phyloP scores from a whole-genome alignment of 2,329 filamentous ascomycete species.

The Colletotrichum euphorbiae region DNA sequence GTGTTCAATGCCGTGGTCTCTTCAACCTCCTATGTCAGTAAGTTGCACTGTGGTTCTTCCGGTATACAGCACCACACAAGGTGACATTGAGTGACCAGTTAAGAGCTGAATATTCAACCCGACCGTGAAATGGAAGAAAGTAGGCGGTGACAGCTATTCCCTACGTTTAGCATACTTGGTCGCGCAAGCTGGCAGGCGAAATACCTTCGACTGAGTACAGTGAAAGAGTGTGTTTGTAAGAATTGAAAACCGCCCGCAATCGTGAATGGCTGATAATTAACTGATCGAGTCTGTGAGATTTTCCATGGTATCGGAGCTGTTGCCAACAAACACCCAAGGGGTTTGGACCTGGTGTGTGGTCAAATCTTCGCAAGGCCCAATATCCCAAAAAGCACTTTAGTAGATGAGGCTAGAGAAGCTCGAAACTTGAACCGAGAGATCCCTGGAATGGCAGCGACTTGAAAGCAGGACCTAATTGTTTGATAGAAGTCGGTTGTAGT shows the following conservation, averaged over 20 bases:
- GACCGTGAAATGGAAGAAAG: not conserved
- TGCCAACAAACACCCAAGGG: no score
- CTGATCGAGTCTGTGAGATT: no score
- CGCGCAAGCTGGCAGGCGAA: not conserved
- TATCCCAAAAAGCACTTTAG: no score
- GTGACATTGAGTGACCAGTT: no score
- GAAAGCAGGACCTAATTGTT: not conserved
- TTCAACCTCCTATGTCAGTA: not conserved
- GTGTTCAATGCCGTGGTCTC: not conserved
- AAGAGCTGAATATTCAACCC: no score
- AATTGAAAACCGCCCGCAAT: no score
- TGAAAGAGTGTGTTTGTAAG: not conserved
- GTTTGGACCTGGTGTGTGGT: no score
- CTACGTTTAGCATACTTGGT: not conserved
- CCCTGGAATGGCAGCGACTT: not conserved
- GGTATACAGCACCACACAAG: no score
- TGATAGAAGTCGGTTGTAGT: not conserved
- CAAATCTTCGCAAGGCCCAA: no score
- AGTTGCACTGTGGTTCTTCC: not conserved
- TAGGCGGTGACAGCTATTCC: not conserved
- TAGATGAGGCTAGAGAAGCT: no score
- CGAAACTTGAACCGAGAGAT: not conserved
- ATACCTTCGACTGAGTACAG: slow-evolving; percentile 5
- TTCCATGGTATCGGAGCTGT: no score
- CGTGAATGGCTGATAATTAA: no score